Base-by-base conservation (phyloP, 1,139 yeast genomes). In the Wickerhamomyces sp. region DNA sequence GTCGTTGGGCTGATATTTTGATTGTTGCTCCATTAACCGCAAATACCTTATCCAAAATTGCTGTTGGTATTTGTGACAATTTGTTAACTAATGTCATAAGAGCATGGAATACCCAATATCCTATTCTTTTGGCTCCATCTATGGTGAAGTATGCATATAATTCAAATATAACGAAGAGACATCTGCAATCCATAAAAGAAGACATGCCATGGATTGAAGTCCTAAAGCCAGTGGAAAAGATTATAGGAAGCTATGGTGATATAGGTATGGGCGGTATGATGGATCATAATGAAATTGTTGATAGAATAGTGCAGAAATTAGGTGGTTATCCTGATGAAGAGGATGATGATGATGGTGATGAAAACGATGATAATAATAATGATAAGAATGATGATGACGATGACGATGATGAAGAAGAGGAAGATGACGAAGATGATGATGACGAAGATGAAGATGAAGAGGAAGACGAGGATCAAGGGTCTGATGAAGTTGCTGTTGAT, bases 221-320 rank as follows among this genome's bases (percentile, higher is more conserved):
- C 19, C 67, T 90, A 52, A 85, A 82, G 58, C 97, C 97, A 0
- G 89, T 87, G 4, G 97, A 90, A 59, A 90, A 90, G 59, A 95
- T 90, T 8, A 33, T 54, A 60, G 47, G 64, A 49, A 61, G 66
- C 39, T 88, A 87, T 61, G 97, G 97, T 43, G 97, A 89, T 55
- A 89, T 90, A 46, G 97, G 96, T 26, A 86, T 84, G 90, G 92
- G 94, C 30, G 94, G 94, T 41, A 84, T 84, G 94, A 79, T 83
- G 81, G 92, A 84, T 55, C 81, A 84, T 76, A 86, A 87, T 62
- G 96, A 89, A 61, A 83, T 90, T 51, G 96, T 88, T 22, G 92
- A 88, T 55, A 80, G 77, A 56, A 77, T 87, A 45, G 95, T 87
- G 3, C 68, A 81, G 60, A 85, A 87, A 56, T 64, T 88, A 39